Conservation (phyloP, 2,329 filamentous ascomycete species). For the Sclerotinia glacialis region DNA sequence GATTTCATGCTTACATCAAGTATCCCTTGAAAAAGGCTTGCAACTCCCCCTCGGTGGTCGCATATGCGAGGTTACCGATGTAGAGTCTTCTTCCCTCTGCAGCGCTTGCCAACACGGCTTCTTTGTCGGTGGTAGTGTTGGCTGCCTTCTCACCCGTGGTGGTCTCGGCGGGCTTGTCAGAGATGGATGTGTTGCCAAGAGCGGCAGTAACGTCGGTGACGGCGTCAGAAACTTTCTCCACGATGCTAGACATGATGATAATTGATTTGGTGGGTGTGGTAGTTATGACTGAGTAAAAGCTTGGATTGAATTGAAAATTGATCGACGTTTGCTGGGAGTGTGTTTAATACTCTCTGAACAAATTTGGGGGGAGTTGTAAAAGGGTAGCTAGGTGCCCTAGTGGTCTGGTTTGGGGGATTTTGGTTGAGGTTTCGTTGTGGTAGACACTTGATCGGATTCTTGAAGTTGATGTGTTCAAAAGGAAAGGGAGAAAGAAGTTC, state of each 20-base stretch:
- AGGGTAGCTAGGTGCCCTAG: slow-evolving; percentile 94
- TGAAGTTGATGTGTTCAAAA: slow-evolving; percentile 32
- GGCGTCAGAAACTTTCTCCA: slow-evolving; percentile 65
- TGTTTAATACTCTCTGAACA: slow-evolving; percentile 60
- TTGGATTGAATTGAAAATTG: slow-evolving; percentile 46
- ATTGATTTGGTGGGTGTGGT: slow-evolving; percentile 36
- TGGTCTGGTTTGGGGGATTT: slow-evolving; percentile 44
- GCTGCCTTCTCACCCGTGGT: slow-evolving; percentile 40
- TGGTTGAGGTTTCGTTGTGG: slow-evolving; percentile 33
- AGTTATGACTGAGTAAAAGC: slow-evolving; percentile 50
- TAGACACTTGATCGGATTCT: slow-evolving; percentile 37
- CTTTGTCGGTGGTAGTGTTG: slow-evolving; percentile 59
- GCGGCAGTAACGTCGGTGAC: slow-evolving; percentile 73
- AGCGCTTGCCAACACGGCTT: slow-evolving; percentile 93
- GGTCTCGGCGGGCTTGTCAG: slow-evolving; percentile 50
- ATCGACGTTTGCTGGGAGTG: slow-evolving; percentile 44
- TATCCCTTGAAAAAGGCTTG: slow-evolving; percentile 99
- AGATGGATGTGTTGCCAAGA: slow-evolving; percentile 64
- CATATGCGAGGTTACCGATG: slow-evolving; percentile 99
- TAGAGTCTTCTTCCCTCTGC: slow-evolving; percentile 99
- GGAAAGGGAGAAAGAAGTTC: slow-evolving; percentile 33
- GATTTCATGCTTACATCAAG: slow-evolving; percentile 76
- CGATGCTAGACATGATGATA: slow-evolving; percentile 78
- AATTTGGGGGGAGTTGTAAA: slow-evolving; percentile 60
- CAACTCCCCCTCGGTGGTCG: slow-evolving; percentile 99